Percentiles rank a stretch among this genome's conserved stretches.
Conservation (phyloP, 2,329 filamentous ascomycete species). For the Ceratocystis eucalypticola region DNA sequence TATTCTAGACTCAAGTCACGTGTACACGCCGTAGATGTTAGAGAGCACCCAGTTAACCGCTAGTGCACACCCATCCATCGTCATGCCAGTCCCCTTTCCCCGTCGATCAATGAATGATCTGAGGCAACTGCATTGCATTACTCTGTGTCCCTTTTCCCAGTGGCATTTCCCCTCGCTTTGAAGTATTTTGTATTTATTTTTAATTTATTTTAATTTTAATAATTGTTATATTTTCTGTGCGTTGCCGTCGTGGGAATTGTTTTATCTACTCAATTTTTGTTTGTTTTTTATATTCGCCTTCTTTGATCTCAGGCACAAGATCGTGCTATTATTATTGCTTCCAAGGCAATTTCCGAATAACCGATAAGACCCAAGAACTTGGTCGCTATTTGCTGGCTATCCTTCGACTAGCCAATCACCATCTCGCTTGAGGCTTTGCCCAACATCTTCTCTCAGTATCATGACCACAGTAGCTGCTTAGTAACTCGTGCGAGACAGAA, state of each 20-base stretch:
- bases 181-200: background rate
- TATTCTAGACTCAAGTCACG: no score
- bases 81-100: background rate
- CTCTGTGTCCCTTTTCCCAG: background rate
- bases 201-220: background rate
- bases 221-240: background rate
- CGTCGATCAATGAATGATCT: slow-evolving; percentile 3
- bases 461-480: background rate
- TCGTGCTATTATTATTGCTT: background rate
- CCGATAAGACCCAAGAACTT: background rate
- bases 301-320: no score
- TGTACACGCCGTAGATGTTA: background rate
- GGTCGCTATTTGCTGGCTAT: background rate
- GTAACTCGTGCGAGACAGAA: background rate
- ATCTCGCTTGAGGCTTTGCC: background rate
- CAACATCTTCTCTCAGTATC: background rate
- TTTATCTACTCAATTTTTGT: background rate
- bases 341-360: background rate
- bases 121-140: slow-evolving; percentile 8
- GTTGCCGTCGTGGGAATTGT: background rate
- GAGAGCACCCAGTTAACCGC: background rate
- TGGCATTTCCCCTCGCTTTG: background rate
- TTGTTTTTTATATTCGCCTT: background rate
- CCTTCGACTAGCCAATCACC: background rate
- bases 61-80: background rate